phyloP scores from a whole-genome alignment of 2,329 filamentous ascomycete genomes.

The Neopestalotiopsis sp. region DNA sequence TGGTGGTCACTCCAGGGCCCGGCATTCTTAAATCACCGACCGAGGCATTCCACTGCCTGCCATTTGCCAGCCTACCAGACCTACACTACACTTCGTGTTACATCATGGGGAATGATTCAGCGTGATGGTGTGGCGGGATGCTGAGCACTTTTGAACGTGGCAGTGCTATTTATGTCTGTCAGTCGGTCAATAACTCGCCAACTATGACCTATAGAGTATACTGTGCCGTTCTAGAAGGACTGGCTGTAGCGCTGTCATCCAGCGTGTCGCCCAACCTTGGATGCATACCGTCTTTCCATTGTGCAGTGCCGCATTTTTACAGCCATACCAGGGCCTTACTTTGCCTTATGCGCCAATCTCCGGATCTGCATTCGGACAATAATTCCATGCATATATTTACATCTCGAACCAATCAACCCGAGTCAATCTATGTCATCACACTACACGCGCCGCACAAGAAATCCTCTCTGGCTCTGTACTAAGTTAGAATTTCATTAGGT shows the following conservation, averaged over 20 bases:
- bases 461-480: not conserved
- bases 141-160: not conserved
- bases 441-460: not conserved
- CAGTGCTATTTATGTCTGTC: not conserved
- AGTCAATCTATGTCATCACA: not conserved
- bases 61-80: not conserved
- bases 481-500: not conserved
- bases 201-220: no score
- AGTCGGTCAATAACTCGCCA: no score
- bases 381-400: not conserved
- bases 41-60: not conserved
- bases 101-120: not conserved
- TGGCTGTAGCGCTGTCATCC: no score
- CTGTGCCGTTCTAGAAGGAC: no score
- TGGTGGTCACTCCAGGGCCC: not conserved
- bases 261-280: not conserved
- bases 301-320: not conserved
- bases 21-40: not conserved
- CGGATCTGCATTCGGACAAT: constrained; percentile 2
- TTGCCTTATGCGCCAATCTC: not conserved
- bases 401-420: not conserved
- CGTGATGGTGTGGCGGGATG: not conserved
- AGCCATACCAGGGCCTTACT: no score
- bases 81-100: not conserved
- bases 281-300: not conserved